These are phyloP conservation scores for Phaseolus lunatus DNA, from an alignment of 306 rosid genomes.

Conservation along the genomic window DNA sequence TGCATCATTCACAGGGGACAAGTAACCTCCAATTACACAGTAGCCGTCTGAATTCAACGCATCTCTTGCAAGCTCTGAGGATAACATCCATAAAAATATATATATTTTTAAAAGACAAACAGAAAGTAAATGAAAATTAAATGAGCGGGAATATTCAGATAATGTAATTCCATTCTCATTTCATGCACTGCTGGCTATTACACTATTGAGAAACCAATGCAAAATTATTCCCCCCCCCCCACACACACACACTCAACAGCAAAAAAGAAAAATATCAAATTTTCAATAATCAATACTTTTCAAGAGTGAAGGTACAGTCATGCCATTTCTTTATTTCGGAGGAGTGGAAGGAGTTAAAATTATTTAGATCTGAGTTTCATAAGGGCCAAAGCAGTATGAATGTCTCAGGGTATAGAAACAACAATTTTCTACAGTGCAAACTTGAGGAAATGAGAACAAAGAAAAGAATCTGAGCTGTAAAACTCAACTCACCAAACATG, in stretches of 20 bases:
- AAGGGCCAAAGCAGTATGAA: neutral
- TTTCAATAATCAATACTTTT: neutral
- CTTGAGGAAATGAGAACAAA: neutral
- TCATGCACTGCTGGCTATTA: neutral
- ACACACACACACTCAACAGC: neutral
- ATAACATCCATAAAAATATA: constrained; percentile 13
- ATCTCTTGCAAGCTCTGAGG: constrained; percentile 89
- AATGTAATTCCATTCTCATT: neutral
- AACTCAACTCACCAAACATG: constrained; percentile 72
- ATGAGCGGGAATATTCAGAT: neutral
- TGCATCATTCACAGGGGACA: constrained; percentile 96
- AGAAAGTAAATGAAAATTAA: constrained; percentile 11
- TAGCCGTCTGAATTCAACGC: constrained; percentile 71
- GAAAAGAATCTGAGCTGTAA: constrained; percentile 5
- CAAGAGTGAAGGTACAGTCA: constrained; percentile 5
- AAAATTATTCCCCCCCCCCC: neutral
- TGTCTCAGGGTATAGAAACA: neutral
- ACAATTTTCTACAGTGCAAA: constrained; percentile 8
- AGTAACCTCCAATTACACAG: constrained; percentile 85
- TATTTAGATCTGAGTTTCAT: constrained; percentile 14
- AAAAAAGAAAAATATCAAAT: neutral
- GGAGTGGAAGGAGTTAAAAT: neutral
- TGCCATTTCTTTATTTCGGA: neutral
- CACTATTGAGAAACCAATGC: constrained; percentile 1
- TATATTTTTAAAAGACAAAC: neutral